Evolutionary conservation across 1,139 yeast genomes (phyloP).

Genomic region (Tardiomyces digboiensis): DNA sequence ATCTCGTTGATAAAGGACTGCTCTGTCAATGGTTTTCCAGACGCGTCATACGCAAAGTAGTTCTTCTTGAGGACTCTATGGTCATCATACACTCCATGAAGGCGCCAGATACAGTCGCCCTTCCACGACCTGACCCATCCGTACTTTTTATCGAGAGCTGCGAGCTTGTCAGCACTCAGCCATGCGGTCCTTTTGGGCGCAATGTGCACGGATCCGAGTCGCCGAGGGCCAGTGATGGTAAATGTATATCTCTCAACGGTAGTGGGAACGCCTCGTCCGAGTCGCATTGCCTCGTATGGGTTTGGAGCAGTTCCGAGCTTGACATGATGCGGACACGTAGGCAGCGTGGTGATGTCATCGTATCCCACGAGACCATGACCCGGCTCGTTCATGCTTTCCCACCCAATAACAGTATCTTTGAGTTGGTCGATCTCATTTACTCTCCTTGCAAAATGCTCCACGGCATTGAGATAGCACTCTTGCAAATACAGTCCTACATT

Average conservation of each 20-base stretch:
- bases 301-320: constrained; percentile 25
- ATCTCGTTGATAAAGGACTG: constrained; percentile 9
- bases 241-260: constrained; percentile 58
- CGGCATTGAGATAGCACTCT: constrained; percentile 46
- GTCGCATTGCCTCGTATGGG: constrained; percentile 22
- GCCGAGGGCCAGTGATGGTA: constrained; percentile 61
- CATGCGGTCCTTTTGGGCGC: constrained; percentile 57
- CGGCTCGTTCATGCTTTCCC: constrained; percentile 88
- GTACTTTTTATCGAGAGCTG: constrained; percentile 48
- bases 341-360: constrained; percentile 15
- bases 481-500: constrained; percentile 79
- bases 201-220: constrained; percentile 40
- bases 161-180: constrained; percentile 33
- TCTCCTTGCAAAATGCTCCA: constrained; percentile 43
- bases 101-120: constrained; percentile 74
- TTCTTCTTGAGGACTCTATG: constrained; percentile 31
- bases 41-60: constrained; percentile 31
- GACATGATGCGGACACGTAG: constrained; percentile 15
- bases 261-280: constrained; percentile 67
- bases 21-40: constrained; percentile 1
- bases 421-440: constrained; percentile 41
- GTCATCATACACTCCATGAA: constrained; percentile 66
- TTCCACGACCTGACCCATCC: constrained; percentile 73
- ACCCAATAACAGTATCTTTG: constrained; percentile 55
- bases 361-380: constrained; percentile 31